Conservation (phyloP, 768 basidiomycete species). For the Lactarius indigo region DNA sequence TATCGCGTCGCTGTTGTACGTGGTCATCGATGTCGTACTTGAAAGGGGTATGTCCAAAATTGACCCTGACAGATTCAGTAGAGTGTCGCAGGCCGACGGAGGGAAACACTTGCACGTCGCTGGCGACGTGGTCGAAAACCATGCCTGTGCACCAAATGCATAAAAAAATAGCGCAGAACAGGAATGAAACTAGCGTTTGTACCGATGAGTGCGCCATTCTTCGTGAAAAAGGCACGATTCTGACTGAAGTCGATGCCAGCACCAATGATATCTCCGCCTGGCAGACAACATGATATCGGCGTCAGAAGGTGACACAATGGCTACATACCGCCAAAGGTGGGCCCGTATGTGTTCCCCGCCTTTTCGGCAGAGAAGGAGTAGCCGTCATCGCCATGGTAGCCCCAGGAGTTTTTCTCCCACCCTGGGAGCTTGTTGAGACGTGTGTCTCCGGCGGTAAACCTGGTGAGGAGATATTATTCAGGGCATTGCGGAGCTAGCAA, state of each 20-base stretch:
- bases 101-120: slow-evolving; percentile 68
- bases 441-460: slow-evolving; percentile 64
- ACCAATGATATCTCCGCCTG: slow-evolving; percentile 85
- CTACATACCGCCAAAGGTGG: slow-evolving; percentile 72
- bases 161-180: slow-evolving; percentile 12
- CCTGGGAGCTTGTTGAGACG: slow-evolving; percentile 77
- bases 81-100: slow-evolving; percentile 84
- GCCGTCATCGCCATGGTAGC: slow-evolving; percentile 91
- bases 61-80: slow-evolving; percentile 75
- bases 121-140: slow-evolving; percentile 70
- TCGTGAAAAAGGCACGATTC: slow-evolving; percentile 82
- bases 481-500: not conserved
- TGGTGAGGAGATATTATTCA: slow-evolving; percentile 30
- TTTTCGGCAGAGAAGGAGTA: slow-evolving; percentile 70
- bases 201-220: slow-evolving; percentile 77
- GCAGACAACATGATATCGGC: slow-evolving; percentile 14
- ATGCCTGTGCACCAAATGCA: slow-evolving; percentile 41
- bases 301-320: not conserved
- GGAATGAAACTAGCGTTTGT: slow-evolving; percentile 8
- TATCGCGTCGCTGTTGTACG: slow-evolving; percentile 65
- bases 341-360: slow-evolving; percentile 69
- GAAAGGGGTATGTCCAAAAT: slow-evolving; percentile 87
- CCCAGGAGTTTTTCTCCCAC: slow-evolving; percentile 85
- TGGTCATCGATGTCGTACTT: slow-evolving; percentile 87
- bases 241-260: slow-evolving; percentile 90